Evolutionary conservation across 129 eudicot species (phyloP).

Genomic region (Mikania micrantha): DNA sequence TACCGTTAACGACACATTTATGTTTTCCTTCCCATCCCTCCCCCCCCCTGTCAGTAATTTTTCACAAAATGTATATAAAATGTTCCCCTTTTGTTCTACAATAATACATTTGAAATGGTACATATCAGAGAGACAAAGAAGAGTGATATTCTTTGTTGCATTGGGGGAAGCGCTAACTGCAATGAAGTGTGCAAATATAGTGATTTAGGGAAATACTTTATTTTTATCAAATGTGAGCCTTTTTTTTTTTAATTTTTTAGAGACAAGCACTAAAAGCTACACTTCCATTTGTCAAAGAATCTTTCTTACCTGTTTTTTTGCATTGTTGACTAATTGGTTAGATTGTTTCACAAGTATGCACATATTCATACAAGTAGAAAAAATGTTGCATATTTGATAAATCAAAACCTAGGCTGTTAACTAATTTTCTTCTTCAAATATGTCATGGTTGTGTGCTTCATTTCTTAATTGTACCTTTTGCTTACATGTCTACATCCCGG

Average conservation of each 20-base stretch:
- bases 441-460: not conserved
- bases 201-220: not conserved
- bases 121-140: not conserved
- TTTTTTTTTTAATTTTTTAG: not conserved
- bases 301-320: not conserved
- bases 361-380: not conserved
- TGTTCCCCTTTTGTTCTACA: not conserved
- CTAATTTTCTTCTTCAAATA: not conserved
- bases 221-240: not conserved
- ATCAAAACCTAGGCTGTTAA: not conserved
- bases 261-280: not conserved
- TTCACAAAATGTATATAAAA: not conserved
- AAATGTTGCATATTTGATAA: not conserved
- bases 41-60: not conserved
- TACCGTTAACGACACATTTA: not conserved
- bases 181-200: not conserved
- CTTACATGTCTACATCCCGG: conserved; percentile 17
- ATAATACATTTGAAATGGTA: not conserved
- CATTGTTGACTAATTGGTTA: not conserved
- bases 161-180: not conserved
- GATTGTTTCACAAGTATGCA: not conserved
- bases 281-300: not conserved
- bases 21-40: too few relatives aligned
- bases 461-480: not conserved
- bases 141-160: not conserved